phyloP scores from a whole-genome alignment of 176 grass and related monocot genomes.

The Aegilops bicornis region DNA sequence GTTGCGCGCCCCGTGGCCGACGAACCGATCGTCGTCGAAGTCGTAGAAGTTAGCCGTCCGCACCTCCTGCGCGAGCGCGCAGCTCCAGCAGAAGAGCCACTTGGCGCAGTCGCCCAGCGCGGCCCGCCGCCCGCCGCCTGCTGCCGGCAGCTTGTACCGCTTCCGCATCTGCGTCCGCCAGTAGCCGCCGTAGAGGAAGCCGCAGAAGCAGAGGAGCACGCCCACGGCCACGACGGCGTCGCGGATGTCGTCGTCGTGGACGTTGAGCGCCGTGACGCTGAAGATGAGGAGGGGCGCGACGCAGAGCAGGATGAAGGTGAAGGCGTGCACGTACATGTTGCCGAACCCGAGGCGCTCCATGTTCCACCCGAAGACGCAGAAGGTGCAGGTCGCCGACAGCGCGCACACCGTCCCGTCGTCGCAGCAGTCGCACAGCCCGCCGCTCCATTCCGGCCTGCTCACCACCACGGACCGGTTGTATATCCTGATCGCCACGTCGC shows the following conservation, averaged over 20 bases:
- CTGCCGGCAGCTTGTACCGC: conserved; percentile 73
- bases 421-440: conserved; percentile 81
- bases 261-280: conserved; percentile 62
- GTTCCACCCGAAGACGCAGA: conserved; percentile 97
- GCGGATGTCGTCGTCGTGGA: conserved; percentile 53
- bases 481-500: conserved; percentile 43
- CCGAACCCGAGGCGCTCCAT: conserved; percentile 97
- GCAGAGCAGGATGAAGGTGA: conserved; percentile 68
- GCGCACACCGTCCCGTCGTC: conserved; percentile 71
- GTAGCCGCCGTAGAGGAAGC: conserved; percentile 82
- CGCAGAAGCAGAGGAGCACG: conserved; percentile 58
- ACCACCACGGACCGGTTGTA: conserved; percentile 74
- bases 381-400: conserved; percentile 66
- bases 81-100: conserved; percentile 92
- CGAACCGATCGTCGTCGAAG: conserved; percentile 65
- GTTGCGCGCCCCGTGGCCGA: conserved; percentile 32
- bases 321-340: conserved; percentile 97
- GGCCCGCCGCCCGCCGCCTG: background rate
- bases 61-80: conserved; percentile 91
- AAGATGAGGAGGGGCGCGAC: conserved; percentile 82
- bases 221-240: conserved; percentile 48
- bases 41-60: conserved; percentile 93
- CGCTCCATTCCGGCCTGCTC: conserved; percentile 84
- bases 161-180: conserved; percentile 93
- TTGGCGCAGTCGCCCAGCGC: conserved; percentile 61